These are phyloP conservation scores for Fusarium brevicatenulatum DNA, from an alignment of 2,329 filamentous ascomycete genomes.

Conservation along the genomic window DNA sequence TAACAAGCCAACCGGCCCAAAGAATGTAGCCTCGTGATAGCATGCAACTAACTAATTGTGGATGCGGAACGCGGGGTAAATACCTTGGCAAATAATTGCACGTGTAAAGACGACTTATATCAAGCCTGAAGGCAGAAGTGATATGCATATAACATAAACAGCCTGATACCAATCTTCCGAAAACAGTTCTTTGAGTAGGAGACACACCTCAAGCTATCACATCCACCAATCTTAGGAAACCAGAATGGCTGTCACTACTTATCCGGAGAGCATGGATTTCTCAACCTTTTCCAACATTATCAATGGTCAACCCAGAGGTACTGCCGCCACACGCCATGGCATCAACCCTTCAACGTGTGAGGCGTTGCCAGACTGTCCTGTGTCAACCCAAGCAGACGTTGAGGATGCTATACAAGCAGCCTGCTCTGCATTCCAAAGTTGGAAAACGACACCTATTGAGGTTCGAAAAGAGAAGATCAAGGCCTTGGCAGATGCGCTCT, in stretches of 20 bases:
- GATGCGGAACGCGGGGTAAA: not conserved
- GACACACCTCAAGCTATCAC: not conserved
- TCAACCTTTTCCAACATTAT: slow-evolving; percentile 3
- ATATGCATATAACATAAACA: not conserved
- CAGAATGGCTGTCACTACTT: not conserved
- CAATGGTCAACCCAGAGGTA: not conserved
- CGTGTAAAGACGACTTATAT: not conserved
- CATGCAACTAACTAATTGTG: not conserved
- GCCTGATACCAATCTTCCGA: not conserved
- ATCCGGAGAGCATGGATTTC: not conserved
- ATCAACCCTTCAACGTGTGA: not conserved
- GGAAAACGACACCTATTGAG: not conserved
- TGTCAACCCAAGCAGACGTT: not conserved
- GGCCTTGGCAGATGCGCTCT: not conserved
- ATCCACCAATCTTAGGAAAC: not conserved
- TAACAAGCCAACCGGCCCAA: not conserved
- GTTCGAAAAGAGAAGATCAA: not conserved
- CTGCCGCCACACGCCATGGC: not conserved
- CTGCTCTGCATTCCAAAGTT: not conserved
- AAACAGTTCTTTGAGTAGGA: not conserved
- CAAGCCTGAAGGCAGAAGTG: not conserved
- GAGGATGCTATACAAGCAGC: not conserved
- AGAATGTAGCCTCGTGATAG: not conserved
- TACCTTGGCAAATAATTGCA: not conserved
- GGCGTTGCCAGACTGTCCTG: not conserved